Percentiles rank a stretch among this genome's conserved stretches.
Evolutionary conservation across 352 stramenopile genomes (phyloP).

Genomic region (Globisporangium heterothallicum): DNA sequence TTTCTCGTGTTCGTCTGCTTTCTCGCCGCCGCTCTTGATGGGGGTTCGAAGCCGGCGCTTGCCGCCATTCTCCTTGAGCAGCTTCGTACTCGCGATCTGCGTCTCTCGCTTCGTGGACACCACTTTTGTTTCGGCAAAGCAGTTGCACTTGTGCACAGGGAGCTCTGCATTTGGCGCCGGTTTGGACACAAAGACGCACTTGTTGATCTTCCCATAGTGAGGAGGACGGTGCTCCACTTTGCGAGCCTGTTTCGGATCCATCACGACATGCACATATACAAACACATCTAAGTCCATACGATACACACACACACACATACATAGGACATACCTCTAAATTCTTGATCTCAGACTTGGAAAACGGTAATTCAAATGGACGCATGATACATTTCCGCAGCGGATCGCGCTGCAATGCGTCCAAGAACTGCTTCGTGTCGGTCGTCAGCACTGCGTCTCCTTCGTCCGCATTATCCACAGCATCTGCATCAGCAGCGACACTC

Average conservation of each 20-base stretch:
- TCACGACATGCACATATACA: neutral
- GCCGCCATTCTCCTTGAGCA: slow-evolving; percentile 13
- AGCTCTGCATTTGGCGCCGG: slow-evolving; percentile 46
- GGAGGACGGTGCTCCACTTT: slow-evolving; percentile 43
- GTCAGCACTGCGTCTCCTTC: slow-evolving; percentile 7
- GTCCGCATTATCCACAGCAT: neutral
- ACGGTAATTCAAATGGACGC: slow-evolving; percentile 10
- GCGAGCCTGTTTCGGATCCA: no score
- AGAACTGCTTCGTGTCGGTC: slow-evolving; percentile 22
- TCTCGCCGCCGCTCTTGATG: slow-evolving; percentile 1
- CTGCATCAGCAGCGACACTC: neutral
- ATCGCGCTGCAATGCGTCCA: slow-evolving; percentile 27
- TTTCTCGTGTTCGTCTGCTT: slow-evolving; percentile 1
- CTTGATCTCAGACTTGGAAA: slow-evolving; percentile 9
- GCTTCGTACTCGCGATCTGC: slow-evolving; percentile 39
- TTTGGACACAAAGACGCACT: slow-evolving; percentile 71
- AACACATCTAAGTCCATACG: neutral
- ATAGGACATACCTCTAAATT: slow-evolving; percentile 6
- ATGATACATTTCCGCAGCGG: neutral
- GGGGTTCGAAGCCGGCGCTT: slow-evolving; percentile 5
- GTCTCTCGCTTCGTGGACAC: slow-evolving; percentile 45
- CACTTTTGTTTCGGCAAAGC: slow-evolving; percentile 40
- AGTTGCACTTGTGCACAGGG: slow-evolving; percentile 74
- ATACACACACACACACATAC: neutral
- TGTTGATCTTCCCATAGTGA: slow-evolving; percentile 57